Conservation (phyloP, 805 yeast species). For the Saturnispora saitoi region DNA sequence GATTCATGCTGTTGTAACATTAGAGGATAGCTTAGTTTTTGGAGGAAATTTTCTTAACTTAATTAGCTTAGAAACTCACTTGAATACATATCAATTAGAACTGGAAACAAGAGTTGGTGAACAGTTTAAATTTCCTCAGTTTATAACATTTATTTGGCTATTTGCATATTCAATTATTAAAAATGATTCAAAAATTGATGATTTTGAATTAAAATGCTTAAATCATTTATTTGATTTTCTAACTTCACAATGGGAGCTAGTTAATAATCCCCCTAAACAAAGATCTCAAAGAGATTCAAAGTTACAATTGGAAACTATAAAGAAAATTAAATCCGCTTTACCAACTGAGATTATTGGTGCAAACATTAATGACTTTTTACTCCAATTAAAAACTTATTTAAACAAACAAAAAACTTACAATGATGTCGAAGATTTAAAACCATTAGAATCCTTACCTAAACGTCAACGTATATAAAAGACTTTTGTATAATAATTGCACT, state of each 20-base stretch:
- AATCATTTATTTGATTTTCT: constrained; percentile 19
- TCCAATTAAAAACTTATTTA: background rate
- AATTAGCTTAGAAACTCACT: constrained; percentile 53
- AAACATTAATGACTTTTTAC: constrained; percentile 4
- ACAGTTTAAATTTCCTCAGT: constrained; percentile 71
- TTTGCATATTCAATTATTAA: constrained; percentile 35
- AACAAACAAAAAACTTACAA: too few relatives aligned
- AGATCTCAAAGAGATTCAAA: background rate
- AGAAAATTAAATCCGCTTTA: constrained; percentile 36
- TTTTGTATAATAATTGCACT: background rate
- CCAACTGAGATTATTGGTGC: constrained; percentile 10
- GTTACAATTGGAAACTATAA: constrained; percentile 3
- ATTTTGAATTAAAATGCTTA: constrained; percentile 18
- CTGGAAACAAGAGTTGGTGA: constrained; percentile 60
- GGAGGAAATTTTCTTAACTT: constrained; percentile 83
- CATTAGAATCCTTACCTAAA: background rate
- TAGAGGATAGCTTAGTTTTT: constrained; percentile 67
- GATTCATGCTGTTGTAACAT: constrained; percentile 87
- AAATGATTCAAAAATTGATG: background rate
- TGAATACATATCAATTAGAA: constrained; percentile 56
- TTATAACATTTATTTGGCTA: constrained; percentile 62
- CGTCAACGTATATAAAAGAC: background rate
- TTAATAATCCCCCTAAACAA: background rate
- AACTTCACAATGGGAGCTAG: constrained; percentile 4
- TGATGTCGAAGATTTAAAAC: background rate